phyloP scores from a whole-genome alignment of 768 basidiomycete species.

The Asterophora parasitica region DNA sequence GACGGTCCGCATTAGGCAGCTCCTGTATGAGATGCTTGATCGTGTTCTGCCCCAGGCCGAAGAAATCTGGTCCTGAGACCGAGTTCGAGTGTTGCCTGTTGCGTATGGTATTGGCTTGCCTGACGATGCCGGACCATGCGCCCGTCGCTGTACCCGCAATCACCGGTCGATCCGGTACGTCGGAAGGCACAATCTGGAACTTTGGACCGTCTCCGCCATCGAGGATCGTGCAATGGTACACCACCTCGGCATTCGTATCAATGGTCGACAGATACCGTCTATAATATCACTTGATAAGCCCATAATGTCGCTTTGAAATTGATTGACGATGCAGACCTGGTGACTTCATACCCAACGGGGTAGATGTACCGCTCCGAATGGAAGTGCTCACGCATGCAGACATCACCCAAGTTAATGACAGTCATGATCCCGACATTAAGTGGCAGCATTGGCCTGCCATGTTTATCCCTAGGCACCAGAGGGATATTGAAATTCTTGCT shows the following conservation, averaged over 20 bases:
- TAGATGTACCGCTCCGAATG: conserved; percentile 88
- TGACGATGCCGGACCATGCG: conserved; percentile 81
- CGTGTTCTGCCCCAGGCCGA: conserved; percentile 80
- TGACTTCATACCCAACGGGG: conserved; percentile 82
- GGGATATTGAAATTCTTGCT: conserved; percentile 76
- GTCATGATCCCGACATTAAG: conserved; percentile 87
- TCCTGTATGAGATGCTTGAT: conserved; percentile 91
- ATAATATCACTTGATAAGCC: background rate
- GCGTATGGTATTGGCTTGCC: conserved; percentile 75
- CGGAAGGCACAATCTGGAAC: conserved; percentile 76
- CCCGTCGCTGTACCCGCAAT: conserved; percentile 86
- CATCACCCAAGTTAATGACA: conserved; percentile 65
- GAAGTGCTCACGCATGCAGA: conserved; percentile 81
- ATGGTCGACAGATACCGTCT: conserved; percentile 79
- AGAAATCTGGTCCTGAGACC: conserved; percentile 86
- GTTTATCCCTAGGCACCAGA: conserved; percentile 70
- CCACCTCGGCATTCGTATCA: conserved; percentile 59
- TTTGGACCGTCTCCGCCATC: conserved; percentile 84
- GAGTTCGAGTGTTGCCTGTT: conserved; percentile 82
- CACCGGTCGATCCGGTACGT: conserved; percentile 65
- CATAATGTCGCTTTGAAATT: background rate
- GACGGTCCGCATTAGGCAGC: conserved; percentile 62
- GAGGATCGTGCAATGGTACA: conserved; percentile 79
- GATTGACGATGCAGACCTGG: conserved; percentile 43
- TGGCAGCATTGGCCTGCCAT: conserved; percentile 66